Evolutionary conservation across 768 basidiomycete genomes (phyloP).

Genomic region (Sporobolomyces roseus): DNA sequence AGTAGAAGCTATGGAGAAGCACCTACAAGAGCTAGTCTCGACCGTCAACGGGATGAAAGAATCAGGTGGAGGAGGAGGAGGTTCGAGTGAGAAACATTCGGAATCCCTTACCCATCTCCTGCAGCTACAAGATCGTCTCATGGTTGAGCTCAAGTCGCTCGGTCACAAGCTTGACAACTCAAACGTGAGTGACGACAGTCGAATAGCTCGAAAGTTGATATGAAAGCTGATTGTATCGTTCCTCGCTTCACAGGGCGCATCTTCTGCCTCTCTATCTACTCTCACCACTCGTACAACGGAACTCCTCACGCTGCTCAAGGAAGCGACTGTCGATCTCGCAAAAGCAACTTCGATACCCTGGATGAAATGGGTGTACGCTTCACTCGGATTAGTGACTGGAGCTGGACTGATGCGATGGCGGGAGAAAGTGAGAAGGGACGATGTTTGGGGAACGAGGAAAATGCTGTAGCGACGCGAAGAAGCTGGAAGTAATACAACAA

Average conservation of each 20-base stretch:
- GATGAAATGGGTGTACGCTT: background rate
- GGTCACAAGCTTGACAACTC: conserved; percentile 27
- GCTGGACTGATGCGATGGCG: conserved; percentile 5
- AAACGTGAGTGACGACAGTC: conserved; percentile 24
- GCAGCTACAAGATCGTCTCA: conserved; percentile 35
- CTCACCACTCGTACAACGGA: conserved; percentile 22
- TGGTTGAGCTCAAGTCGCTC: conserved; percentile 34
- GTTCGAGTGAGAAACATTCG: conserved; percentile 10
- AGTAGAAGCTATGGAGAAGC: conserved; percentile 2
- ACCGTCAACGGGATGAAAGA: conserved; percentile 3
- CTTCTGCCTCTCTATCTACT: conserved; percentile 19
- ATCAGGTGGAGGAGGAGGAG: background rate
- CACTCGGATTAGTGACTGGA: background rate
- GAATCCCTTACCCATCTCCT: conserved; percentile 27
- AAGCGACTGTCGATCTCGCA: conserved; percentile 13
- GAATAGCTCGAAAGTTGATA: too few relatives aligned
- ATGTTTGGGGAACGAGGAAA: conserved; percentile 30
- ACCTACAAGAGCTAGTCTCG: conserved; percentile 14
- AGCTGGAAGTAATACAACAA: too few relatives aligned
- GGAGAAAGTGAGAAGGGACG: conserved; percentile 14
- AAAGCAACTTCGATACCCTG: conserved; percentile 1
- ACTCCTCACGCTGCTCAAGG: conserved; percentile 11
- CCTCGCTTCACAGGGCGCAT: conserved; percentile 12
- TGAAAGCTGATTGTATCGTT: background rate
- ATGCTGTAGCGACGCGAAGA: conserved; percentile 28